Conservation (phyloP, 805 yeast genomes). For the Ogataea degrootiae region DNA sequence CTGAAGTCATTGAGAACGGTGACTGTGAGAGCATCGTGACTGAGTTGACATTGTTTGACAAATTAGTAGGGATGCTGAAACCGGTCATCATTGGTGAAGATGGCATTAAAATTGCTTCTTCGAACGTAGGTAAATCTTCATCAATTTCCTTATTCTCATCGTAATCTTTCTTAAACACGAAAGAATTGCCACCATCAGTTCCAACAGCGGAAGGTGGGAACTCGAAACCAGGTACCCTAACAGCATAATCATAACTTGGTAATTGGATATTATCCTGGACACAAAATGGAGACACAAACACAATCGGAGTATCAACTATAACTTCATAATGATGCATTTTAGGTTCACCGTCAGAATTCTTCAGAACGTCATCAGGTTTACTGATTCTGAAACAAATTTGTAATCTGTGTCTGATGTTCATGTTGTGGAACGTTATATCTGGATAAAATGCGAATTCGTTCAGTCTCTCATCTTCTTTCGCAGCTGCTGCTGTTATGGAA, state of each 20-base stretch:
- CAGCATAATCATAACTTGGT: conserved; percentile 36
- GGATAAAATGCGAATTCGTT: conserved; percentile 42
- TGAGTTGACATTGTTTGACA: conserved; percentile 30
- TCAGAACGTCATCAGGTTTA: conserved; percentile 46
- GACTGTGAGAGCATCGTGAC: conserved; percentile 32
- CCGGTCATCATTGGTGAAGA: conserved; percentile 40
- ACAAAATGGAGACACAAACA: conserved; percentile 41
- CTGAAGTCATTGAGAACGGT: conserved; percentile 30
- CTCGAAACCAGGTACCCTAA: conserved; percentile 18
- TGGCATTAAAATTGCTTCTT: conserved; percentile 52
- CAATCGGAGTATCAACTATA: conserved; percentile 71
- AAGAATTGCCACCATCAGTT: conserved; percentile 2
- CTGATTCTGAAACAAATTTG: conserved; percentile 69
- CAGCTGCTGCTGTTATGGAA: conserved; percentile 6
- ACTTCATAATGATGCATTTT: conserved; percentile 75
- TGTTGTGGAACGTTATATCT: conserved; percentile 58
- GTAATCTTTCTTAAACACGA: conserved; percentile 6
- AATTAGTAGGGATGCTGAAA: conserved; percentile 28
- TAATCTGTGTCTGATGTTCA: conserved; percentile 60
- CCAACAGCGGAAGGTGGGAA: background rate
- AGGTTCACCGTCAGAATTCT: conserved; percentile 25
- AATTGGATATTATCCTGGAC: conserved; percentile 30
- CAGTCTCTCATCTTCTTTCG: conserved; percentile 14
- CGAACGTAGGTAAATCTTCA: conserved; percentile 51
- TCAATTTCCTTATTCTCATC: conserved; percentile 11